Evolutionary conservation across 345 rosid genomes (phyloP).

Genomic region (Eucalyptus cladocalyx): DNA sequence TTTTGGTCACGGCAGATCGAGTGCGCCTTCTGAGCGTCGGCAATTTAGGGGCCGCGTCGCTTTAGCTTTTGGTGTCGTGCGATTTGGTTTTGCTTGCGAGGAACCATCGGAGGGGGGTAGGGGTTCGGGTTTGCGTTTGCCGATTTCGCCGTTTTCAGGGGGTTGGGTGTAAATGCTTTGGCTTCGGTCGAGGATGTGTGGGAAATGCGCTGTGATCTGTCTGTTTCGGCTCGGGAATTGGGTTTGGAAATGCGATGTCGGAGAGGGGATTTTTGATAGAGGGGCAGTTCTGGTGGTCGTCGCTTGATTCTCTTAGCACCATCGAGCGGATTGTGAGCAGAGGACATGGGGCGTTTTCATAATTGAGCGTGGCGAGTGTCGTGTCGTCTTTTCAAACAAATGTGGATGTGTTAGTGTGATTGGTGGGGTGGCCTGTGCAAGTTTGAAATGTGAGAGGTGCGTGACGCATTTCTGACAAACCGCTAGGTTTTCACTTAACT

Average conservation of each 20-base stretch:
- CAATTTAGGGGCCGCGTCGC: not conserved
- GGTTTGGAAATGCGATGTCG: not conserved
- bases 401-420: not conserved
- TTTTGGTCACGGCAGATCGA: not conserved
- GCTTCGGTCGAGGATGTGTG: not conserved
- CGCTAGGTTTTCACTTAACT: not conserved
- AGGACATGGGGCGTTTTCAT: not conserved
- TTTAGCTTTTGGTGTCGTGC: not conserved
- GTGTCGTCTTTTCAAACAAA: not conserved
- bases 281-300: not conserved
- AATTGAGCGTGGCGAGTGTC: not conserved
- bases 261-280: not conserved
- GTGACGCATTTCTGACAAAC: not conserved
- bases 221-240: not conserved
- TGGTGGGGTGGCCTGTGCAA: not conserved
- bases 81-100: not conserved
- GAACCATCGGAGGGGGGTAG: not conserved
- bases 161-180: not conserved
- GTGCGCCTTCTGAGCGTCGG: not conserved
- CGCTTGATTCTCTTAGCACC: not conserved
- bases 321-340: not conserved
- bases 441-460: not conserved
- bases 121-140: not conserved
- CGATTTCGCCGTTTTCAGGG: not conserved
- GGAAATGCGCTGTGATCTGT: not conserved